Evolutionary conservation across 1,284 basidiomycete genomes (phyloP).

Genomic region (Trametes pubescens): DNA sequence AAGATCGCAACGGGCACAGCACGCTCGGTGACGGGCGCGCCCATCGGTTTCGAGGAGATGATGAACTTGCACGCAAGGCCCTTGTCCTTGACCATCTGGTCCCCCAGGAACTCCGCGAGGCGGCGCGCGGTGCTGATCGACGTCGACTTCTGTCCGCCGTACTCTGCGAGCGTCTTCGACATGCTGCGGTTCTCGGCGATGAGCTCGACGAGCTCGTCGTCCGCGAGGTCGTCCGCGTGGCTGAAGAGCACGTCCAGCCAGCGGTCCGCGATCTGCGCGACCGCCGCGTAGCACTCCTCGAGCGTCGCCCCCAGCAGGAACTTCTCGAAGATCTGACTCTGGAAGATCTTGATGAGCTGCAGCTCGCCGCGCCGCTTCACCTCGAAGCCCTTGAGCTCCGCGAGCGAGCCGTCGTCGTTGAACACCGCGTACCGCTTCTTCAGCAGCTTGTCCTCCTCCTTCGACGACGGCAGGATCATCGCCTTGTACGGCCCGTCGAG

Average conservation of each 20-base stretch:
- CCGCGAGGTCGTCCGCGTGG: constrained; percentile 84
- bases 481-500: constrained; percentile 98
- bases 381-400: constrained; percentile 98
- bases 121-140: constrained; percentile 97
- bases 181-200: constrained; percentile 99
- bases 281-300: constrained; percentile 95
- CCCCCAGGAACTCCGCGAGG: constrained; percentile 96
- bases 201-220: constrained; percentile 96
- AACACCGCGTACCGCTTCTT: constrained; percentile 99
- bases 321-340: constrained; percentile 98
- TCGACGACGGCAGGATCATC: constrained; percentile 99
- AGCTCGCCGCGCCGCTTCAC: constrained; percentile 98
- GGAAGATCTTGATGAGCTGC: constrained; percentile 99
- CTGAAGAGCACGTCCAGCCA: constrained; percentile 98
- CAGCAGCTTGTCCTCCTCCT: constrained; percentile 98
- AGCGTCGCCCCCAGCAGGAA: constrained; percentile 94
- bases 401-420: constrained; percentile 96
- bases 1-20: constrained; percentile 99
- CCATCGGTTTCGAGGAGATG: constrained; percentile 93
- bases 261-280: constrained; percentile 93
- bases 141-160: constrained; percentile 96
- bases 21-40: constrained; percentile 96
- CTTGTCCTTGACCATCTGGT: constrained; percentile 99
- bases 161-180: constrained; percentile 97
- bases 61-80: constrained; percentile 99